These are phyloP conservation scores for Aspergillus tanneri DNA, from an alignment of 2,329 filamentous ascomycete genomes.

Conservation along the genomic window DNA sequence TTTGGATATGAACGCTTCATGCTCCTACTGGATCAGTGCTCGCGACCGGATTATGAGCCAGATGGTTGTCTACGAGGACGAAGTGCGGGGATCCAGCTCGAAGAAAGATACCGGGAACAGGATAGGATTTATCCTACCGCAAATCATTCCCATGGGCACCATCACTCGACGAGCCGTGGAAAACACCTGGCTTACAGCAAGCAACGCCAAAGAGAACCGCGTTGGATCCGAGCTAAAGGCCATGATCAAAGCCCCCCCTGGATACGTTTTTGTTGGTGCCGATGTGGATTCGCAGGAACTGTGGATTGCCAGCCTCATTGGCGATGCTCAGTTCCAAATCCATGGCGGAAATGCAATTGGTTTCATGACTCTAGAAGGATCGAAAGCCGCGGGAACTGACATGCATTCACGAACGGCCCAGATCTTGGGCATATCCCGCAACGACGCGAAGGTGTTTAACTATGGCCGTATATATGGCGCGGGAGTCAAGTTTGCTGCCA, in stretches of 20 bases:
- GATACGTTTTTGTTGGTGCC: constrained; percentile 91
- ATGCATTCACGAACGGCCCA: constrained; percentile 88
- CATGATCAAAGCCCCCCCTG: constrained; percentile 88
- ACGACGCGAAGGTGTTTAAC: constrained; percentile 97
- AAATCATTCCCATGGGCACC: constrained; percentile 97
- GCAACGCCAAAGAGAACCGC: constrained; percentile 92
- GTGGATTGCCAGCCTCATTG: constrained; percentile 95
- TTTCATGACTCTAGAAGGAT: constrained; percentile 98
- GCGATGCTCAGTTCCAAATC: constrained; percentile 89
- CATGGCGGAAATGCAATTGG: constrained; percentile 97
- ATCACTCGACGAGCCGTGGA: constrained; percentile 92
- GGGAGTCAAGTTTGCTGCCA: constrained; percentile 87
- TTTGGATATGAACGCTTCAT: constrained; percentile 96
- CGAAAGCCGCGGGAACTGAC: constrained; percentile 90
- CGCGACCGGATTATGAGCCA: constrained; percentile 91
- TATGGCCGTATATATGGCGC: constrained; percentile 99
- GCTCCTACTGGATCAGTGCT: constrained; percentile 98
- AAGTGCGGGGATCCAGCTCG: constrained; percentile 41
- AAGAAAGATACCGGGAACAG: constrained; percentile 27
- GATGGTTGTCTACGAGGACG: constrained; percentile 83
- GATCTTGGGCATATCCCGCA: constrained; percentile 90
- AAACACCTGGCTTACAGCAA: constrained; percentile 97
- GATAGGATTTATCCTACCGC: constrained; percentile 86
- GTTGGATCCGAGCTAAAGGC: constrained; percentile 96
- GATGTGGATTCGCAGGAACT: constrained; percentile 97